Evolutionary conservation across 441 rosid genomes (phyloP), one percentile per base, ranked within the genome.

Genomic region (Gossypium gossypioides): DNA sequence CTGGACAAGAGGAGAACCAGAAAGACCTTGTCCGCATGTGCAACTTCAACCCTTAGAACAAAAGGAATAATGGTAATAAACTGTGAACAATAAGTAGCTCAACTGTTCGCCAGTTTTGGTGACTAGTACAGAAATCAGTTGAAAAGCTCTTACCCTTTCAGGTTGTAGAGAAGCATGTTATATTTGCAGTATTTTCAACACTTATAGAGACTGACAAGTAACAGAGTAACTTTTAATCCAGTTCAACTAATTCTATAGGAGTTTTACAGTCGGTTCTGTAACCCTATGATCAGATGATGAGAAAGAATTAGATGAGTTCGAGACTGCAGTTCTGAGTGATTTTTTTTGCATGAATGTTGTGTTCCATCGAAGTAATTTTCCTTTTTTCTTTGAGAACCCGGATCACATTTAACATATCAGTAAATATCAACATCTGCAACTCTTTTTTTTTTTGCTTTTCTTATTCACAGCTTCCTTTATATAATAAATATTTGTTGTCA

Each of bases 1-100:
- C 25, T 95, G 97, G 98, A 85, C 88, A 5, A 84, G 84, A 81
- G 98, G 99, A 67, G 87, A 84, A 72, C 97, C 90, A 0, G 90
- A 88, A 72, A 87, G 88, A 74, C 81, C 78, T 15, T 92, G 98
- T 80, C 89, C 93, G 44, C 99, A 92, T 62, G 65, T 82, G 61
- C 88, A 63, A 6, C 88, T 87, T 65, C 85, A 88, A 4, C 78
- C 75, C 12, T n/a, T 54, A 1, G 66, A 71, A 55, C 61, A 55
- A 42, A 61, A 54, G 1, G 50, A 69, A 34, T 55, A 55, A 55
- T 65, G 27, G 21, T 34, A 21, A 65, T 51, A 73, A 50, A 44
- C 56, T 1, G 13, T 60, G 18, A 32, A 32, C 21, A 54, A 54
- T 69, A 21, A 69, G 63, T 3, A 13, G 62, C 69, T 32, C 34